Conservation (phyloP, 139 green algal species). For the Chlorella vulgaris region DNA sequence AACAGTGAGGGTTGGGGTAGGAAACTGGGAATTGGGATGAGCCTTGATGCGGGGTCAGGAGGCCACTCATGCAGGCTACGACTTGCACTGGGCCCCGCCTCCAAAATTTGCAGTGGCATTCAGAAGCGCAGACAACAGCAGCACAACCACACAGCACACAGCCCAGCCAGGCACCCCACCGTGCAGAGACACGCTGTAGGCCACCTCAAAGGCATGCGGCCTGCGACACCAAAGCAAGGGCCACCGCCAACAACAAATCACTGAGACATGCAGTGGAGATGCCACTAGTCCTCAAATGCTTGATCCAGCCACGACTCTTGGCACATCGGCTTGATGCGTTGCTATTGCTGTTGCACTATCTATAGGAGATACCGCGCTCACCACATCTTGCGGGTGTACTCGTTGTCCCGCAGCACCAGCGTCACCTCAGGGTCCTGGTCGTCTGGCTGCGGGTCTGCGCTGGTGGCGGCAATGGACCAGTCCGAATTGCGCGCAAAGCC, state of each 20-base stretch:
- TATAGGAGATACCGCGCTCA: background rate
- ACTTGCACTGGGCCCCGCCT: no score
- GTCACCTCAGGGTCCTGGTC: conserved; percentile 85
- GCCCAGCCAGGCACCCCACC: background rate
- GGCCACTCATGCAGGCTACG: no score
- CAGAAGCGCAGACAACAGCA: background rate
- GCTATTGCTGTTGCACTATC: no score
- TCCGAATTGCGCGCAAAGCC: conserved; percentile 97
- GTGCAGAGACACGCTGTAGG: conserved; percentile 81
- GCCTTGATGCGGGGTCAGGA: background rate
- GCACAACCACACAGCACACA: background rate
- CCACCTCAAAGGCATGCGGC: conserved; percentile 84
- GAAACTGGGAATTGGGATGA: background rate
- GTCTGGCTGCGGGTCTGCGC: conserved; percentile 57
- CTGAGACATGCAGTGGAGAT: background rate
- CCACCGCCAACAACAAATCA: background rate
- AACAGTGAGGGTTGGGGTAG: background rate
- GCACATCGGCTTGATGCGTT: no score
- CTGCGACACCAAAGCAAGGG: no score
- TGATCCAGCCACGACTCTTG: no score
- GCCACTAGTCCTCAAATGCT: no score
- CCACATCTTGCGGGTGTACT: conserved; percentile 93
- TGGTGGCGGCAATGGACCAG: conserved; percentile 84
- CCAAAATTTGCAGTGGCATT: no score
- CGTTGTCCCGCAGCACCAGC: conserved; percentile 85